Evolutionary conservation across 1,284 basidiomycete species (phyloP).

Genomic region (Sanghuangporus weigelae): DNA sequence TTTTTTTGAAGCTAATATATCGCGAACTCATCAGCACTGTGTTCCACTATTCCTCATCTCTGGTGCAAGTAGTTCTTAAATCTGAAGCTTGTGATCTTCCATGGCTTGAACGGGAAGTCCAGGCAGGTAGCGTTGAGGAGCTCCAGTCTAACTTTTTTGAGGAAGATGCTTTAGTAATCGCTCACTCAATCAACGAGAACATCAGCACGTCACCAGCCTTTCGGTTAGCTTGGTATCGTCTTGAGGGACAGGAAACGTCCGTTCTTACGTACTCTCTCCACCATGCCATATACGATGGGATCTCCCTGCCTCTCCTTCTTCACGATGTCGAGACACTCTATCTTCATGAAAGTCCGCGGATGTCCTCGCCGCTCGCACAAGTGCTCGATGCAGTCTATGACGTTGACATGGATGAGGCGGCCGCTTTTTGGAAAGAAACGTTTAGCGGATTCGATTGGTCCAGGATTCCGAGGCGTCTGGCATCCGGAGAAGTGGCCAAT

Average conservation of each 20-base stretch:
- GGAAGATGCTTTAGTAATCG: constrained; percentile 27
- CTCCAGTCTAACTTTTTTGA: constrained; percentile 32
- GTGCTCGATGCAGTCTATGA: constrained; percentile 32
- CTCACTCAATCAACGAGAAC: constrained; percentile 33
- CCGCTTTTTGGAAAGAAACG: constrained; percentile 33
- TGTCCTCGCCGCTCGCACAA: constrained; percentile 23
- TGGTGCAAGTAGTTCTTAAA: constrained; percentile 39
- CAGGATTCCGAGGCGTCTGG: constrained; percentile 19
- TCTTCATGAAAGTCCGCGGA: constrained; percentile 18
- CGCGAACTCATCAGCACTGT: constrained; percentile 32
- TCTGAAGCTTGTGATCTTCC: constrained; percentile 23
- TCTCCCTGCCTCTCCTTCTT: constrained; percentile 38
- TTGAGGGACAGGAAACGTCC: constrained; percentile 1
- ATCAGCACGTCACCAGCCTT: constrained; percentile 32
- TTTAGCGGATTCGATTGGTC: constrained; percentile 35
- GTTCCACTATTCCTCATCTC: constrained; percentile 36
- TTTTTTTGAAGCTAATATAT: not conserved
- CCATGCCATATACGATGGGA: constrained; percentile 43
- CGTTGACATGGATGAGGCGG: constrained; percentile 28
- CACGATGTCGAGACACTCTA: constrained; percentile 35
- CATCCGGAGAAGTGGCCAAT: constrained; percentile 15
- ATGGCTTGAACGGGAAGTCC: constrained; percentile 25
- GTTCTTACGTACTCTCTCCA: constrained; percentile 40
- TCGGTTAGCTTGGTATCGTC: constrained; percentile 29
- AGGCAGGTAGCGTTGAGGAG: constrained; percentile 15